Evolutionary conservation across 2,329 filamentous ascomycete genomes (phyloP).

Genomic region (Aureobasidium pullulans): DNA sequence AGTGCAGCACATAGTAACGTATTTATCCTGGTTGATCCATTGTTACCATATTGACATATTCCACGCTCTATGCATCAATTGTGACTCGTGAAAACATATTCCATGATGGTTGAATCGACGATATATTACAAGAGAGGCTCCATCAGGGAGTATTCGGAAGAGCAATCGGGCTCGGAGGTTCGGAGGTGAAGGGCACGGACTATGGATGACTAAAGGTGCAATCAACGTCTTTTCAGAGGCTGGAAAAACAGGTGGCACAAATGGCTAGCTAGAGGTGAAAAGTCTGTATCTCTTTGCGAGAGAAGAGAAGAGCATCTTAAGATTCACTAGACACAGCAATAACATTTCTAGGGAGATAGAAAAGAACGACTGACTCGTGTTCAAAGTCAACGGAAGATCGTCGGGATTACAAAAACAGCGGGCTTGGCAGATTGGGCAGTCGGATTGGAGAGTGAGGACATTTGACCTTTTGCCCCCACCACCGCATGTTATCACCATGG

Average conservation of each 20-base stretch:
- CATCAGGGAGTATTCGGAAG: neutral
- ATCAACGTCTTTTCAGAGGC: constrained; percentile 7
- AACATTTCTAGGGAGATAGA: neutral
- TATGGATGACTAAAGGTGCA: constrained; percentile 6
- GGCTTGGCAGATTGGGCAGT: constrained; percentile 5
- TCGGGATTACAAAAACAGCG: neutral
- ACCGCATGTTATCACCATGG: constrained; percentile 12
- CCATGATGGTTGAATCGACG: no score
- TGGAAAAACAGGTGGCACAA: neutral
- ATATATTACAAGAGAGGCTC: neutral
- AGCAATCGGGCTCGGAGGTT: neutral
- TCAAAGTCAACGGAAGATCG: neutral
- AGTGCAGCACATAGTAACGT: no score
- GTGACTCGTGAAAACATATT: no score
- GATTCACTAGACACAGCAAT: neutral
- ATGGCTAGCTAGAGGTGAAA: neutral
- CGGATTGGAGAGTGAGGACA: neutral
- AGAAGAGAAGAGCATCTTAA: neutral
- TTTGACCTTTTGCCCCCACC: constrained; percentile 8
- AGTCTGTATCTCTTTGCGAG: neutral
- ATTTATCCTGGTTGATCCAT: no score
- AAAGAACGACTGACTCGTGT: neutral
- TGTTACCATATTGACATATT: no score
- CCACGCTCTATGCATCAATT: no score
- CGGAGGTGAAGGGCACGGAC: constrained; percentile 1